A percentile compares a stretch with the other conserved stretches of the same genome.
Evolutionary conservation across 352 stramenopile genomes (phyloP).

Genomic region (Salisapilia sapeloensis): DNA sequence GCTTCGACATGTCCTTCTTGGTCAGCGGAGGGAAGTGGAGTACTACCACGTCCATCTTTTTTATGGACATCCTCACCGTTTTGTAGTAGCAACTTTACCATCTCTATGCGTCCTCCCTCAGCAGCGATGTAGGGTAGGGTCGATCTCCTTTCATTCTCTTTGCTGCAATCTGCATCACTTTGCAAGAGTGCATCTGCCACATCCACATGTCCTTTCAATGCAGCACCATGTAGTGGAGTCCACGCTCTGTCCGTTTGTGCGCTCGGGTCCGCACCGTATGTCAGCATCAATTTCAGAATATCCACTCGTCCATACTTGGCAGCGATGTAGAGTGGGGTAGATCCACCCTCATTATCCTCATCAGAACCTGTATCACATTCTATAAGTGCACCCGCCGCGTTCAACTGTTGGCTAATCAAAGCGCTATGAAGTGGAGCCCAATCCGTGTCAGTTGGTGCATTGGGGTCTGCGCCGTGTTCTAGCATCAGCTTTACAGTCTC

Average conservation of each 20-base stretch:
- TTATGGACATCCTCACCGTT: no score
- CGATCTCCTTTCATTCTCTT: no score
- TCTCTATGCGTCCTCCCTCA: no score
- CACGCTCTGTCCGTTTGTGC: no score
- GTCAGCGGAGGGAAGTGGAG: slow-evolving; percentile 58
- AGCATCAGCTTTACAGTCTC: slow-evolving; percentile 4
- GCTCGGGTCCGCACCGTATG: slow-evolving; percentile 3
- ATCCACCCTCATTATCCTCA: slow-evolving; percentile 1
- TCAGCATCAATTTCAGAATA: slow-evolving; percentile 5
- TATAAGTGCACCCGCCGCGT: slow-evolving; percentile 6
- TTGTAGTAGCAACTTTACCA: no score
- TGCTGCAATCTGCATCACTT: no score
- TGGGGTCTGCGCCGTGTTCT: slow-evolving; percentile 3
- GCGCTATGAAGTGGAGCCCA: slow-evolving; percentile 3
- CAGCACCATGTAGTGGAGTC: no score
- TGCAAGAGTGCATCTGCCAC: no score
- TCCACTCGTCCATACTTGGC: slow-evolving; percentile 6
- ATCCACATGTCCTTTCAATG: no score
- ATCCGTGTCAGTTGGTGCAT: slow-evolving; percentile 2
- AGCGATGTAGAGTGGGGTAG: slow-evolving; percentile 6
- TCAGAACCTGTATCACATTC: slow-evolving; percentile 3
- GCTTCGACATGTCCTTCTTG: slow-evolving; percentile 24
- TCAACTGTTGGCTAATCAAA: slow-evolving; percentile 3
- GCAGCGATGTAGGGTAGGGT: no score
- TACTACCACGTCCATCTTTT: no score